Percentiles rank a stretch among this genome's conserved stretches.
phyloP scores from a whole-genome alignment of 805 yeast species.

The Cyberlindnera mississippiensis region DNA sequence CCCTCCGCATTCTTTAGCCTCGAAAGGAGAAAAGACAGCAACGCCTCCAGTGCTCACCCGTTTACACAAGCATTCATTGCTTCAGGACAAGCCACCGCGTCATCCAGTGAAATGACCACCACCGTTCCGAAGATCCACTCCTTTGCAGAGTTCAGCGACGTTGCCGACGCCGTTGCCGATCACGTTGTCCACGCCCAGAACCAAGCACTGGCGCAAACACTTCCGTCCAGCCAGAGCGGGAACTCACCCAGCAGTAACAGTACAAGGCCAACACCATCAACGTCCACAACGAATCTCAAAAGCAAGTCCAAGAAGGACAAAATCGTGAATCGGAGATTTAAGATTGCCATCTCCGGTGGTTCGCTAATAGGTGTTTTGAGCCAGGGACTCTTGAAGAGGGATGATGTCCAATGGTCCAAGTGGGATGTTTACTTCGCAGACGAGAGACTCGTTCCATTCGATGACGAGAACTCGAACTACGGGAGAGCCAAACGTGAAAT shows the following conservation, averaged over 20 bases:
- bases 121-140: constrained; percentile 92
- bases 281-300: constrained; percentile 15
- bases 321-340: constrained; percentile 55
- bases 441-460: constrained; percentile 89
- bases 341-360: constrained; percentile 91
- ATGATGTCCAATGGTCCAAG: constrained; percentile 80
- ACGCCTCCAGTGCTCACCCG: neutral
- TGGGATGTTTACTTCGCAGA: constrained; percentile 98
- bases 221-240: constrained; percentile 13
- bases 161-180: constrained; percentile 96
- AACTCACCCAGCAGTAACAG: constrained; percentile 16
- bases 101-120: constrained; percentile 59
- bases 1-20: neutral
- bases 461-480: constrained; percentile 76
- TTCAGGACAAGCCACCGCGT: neutral
- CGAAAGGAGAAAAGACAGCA: neutral
- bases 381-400: constrained; percentile 76
- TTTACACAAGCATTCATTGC: neutral
- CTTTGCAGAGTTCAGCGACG: constrained; percentile 83
- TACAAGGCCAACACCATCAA: constrained; percentile 16
- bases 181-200: constrained; percentile 89
- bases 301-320: constrained; percentile 31
- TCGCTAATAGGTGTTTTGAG: constrained; percentile 81
- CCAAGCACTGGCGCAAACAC: constrained; percentile 29
- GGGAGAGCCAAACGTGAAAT: constrained; percentile 84